Conservation (phyloP, 1,139 yeast species). For the Taiozyma onychis region DNA sequence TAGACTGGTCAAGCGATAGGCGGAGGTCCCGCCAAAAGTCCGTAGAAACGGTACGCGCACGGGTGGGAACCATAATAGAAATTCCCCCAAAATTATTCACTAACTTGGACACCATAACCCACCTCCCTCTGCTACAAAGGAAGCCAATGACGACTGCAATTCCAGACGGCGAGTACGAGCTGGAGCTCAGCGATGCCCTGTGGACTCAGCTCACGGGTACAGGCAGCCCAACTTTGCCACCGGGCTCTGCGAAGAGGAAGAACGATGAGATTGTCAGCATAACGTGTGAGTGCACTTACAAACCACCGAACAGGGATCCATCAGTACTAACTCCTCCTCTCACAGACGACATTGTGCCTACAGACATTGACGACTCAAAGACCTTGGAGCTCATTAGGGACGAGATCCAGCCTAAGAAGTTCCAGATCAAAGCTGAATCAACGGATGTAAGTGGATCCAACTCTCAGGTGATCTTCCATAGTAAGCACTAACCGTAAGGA, state of each 20-base stretch:
- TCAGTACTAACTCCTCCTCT: neutral
- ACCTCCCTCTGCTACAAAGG: neutral
- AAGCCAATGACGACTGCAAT: conserved; percentile 6
- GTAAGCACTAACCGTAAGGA: neutral
- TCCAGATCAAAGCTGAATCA: conserved; percentile 4
- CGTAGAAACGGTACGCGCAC: neutral
- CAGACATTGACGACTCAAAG: conserved; percentile 8
- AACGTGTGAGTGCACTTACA: conserved; percentile 13
- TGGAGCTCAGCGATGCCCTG: conserved; percentile 16
- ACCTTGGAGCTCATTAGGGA: conserved; percentile 1
- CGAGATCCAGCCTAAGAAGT: neutral
- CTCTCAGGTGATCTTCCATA: neutral
- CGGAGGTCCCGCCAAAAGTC: neutral
- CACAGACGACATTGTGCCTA: conserved; percentile 11
- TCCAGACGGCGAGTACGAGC: conserved; percentile 23
- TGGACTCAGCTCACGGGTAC: neutral
- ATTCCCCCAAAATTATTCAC: conserved; percentile 1
- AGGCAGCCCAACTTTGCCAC: neutral
- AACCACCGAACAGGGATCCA: neutral
- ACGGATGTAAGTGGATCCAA: conserved; percentile 3
- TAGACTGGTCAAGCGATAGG: neutral
- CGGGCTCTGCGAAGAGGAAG: neutral
- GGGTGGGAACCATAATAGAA: neutral
- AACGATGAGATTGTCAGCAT: conserved; percentile 15
- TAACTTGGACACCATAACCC: neutral